phyloP scores from a whole-genome alignment of 179 eudicot genomes.

The Spergularia azorica region DNA sequence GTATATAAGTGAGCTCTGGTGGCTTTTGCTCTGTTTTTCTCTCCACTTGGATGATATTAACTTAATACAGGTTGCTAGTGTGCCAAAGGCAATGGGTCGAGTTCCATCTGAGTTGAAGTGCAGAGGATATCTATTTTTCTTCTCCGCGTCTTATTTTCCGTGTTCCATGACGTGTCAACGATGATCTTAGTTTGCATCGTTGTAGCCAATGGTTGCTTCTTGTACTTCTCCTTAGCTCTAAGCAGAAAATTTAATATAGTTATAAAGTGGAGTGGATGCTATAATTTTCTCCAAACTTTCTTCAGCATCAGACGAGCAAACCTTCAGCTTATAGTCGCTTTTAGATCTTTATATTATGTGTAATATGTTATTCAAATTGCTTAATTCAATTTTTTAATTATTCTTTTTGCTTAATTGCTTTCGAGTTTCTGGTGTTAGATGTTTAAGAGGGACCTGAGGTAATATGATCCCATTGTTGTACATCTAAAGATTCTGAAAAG shows the following conservation, averaged over 20 bases:
- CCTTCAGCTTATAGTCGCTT: too few relatives aligned
- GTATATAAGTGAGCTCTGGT: neutral
- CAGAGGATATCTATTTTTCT: neutral
- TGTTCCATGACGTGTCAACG: neutral
- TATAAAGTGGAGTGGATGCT: neutral
- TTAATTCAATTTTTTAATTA: neutral
- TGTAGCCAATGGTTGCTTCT: neutral
- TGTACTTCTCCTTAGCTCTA: neutral
- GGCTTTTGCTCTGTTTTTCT: conserved; percentile 14
- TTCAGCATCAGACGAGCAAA: neutral
- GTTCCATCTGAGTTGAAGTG: neutral
- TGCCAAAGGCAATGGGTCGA: neutral
- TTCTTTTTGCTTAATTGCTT: neutral
- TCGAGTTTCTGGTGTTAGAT: neutral
- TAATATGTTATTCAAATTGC: too few relatives aligned
- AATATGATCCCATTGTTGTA: neutral
- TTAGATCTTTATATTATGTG: too few relatives aligned
- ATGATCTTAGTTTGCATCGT: too few relatives aligned
- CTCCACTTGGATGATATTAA: neutral
- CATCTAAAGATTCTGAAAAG: neutral
- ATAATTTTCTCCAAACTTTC: neutral
- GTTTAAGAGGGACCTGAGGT: neutral
- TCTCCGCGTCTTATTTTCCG: neutral
- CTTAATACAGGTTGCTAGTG: neutral
- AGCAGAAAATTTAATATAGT: neutral